These are phyloP conservation scores for Tephrocybe sp. DNA, from an alignment of 768 basidiomycete species.

Conservation along the genomic window DNA sequence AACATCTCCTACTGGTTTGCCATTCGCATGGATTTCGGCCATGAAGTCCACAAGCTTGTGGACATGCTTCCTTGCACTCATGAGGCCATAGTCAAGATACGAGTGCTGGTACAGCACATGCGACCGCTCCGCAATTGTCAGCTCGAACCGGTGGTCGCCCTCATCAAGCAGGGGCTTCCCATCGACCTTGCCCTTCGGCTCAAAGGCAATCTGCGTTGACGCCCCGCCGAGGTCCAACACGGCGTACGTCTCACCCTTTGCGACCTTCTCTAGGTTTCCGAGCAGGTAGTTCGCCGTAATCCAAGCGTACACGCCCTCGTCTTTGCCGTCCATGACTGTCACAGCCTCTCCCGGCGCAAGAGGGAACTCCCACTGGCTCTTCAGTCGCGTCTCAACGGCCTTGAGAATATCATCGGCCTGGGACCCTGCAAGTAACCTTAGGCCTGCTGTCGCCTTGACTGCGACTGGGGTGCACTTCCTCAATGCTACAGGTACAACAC, in stretches of 20 bases:
- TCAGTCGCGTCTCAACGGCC: conserved; percentile 66
- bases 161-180: conserved; percentile 48
- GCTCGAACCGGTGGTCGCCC: conserved; percentile 90
- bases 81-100: conserved; percentile 94
- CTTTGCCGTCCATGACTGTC: conserved; percentile 90
- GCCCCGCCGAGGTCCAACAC: conserved; percentile 97
- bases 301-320: conserved; percentile 99
- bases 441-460: conserved; percentile 90
- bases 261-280: conserved; percentile 49
- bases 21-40: conserved; percentile 38
- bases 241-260: conserved; percentile 49
- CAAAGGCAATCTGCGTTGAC: conserved; percentile 97
- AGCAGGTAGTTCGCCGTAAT: conserved; percentile 96
- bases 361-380: conserved; percentile 65
- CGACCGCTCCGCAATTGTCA: conserved; percentile 68
- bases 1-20: conserved; percentile 27
- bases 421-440: conserved; percentile 64
- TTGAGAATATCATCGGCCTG: conserved; percentile 72
- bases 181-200: conserved; percentile 57
- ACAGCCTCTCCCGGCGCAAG: conserved; percentile 59
- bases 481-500: conserved; percentile 69
- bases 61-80: conserved; percentile 81
- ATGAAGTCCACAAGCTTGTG: conserved; percentile 93
- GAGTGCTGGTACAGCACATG: conserved; percentile 95
- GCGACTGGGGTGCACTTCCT: conserved; percentile 82